Evolutionary conservation across 2,329 filamentous ascomycete genomes (phyloP), one percentile per base, ranked within the genome.

Genomic region (Bisporella sp.): DNA sequence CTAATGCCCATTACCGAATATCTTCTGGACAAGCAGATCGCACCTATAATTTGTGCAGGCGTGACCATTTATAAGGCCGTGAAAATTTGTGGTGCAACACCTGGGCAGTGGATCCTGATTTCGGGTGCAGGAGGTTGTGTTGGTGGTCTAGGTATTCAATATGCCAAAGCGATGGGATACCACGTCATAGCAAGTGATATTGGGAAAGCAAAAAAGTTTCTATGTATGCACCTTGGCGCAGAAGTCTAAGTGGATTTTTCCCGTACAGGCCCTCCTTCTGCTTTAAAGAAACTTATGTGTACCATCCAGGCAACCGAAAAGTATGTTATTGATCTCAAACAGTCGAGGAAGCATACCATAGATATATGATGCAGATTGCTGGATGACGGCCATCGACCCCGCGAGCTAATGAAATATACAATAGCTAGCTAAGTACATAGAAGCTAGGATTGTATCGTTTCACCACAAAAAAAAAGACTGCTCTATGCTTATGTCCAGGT

Each of bases 31-130:
- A 68, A 75, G 31, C 57, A 68, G 0, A 71, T 72, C 0, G 77
- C 85, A 2, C 86, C 87, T 1, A 79, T 91, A 69, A 73, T 91
- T 21, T 91, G 87, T 64, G 87, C 81, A 1, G 87, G 88, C 1
- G 75, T 90, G 51, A 91, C 0, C 0, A 77, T 84, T 0, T 92
- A 79, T 62, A 77, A 78, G 4, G 86, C 87, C 0, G 68, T 91
- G 46, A 69, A 73, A 9, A 73, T 77, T 35, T 75, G 73, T 46
- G 62, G 68, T 49, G 57, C 71, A 45, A 67, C 55, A 54, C 44
- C 54, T 12, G 55, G 55, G 32, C 54, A 59, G 29, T 62, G 58
- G 58, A 46, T 60, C 40, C 58, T 52, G 0, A 56, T 63, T 32
- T 54, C 51, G 11, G 60, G 60, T 13, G 60, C 57, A 37, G 59